phyloP scores from a whole-genome alignment of 768 basidiomycete genomes.

The Mycena amicta region DNA sequence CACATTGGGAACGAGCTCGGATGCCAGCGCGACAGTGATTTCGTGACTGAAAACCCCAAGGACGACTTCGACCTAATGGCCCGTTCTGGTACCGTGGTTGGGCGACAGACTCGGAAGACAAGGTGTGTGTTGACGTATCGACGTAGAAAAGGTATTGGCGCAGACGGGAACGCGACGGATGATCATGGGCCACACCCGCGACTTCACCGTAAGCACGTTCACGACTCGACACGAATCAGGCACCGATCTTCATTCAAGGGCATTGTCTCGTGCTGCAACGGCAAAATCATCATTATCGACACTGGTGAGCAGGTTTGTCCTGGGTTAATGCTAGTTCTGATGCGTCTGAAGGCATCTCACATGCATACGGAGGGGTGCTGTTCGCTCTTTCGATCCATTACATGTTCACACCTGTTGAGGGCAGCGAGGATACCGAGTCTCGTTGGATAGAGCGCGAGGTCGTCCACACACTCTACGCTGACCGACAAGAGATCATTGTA shows the following conservation, averaged over 20 bases:
- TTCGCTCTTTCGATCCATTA: constrained; percentile 90
- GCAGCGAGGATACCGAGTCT: constrained; percentile 33
- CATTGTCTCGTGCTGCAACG: constrained; percentile 84
- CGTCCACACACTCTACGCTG: constrained; percentile 65
- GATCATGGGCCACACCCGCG: constrained; percentile 97
- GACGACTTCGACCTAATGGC: too few relatives aligned
- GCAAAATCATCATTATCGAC: constrained; percentile 95
- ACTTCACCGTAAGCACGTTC: constrained; percentile 60
- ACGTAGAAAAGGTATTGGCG: constrained; percentile 69
- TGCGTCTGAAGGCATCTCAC: constrained; percentile 72
- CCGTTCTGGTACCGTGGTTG: constrained; percentile 96
- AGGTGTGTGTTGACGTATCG: constrained; percentile 67
- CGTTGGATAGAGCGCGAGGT: constrained; percentile 66
- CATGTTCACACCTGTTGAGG: constrained; percentile 68
- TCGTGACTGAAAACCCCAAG: too few relatives aligned
- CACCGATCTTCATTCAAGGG: constrained; percentile 40
- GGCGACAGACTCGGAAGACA: constrained; percentile 73
- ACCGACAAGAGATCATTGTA: constrained; percentile 53
- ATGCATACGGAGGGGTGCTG: constrained; percentile 91
- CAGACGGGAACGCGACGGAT: constrained; percentile 83
- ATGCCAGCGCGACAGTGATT: too few relatives aligned
- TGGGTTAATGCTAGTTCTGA: too few relatives aligned
- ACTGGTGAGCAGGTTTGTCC: constrained; percentile 68
- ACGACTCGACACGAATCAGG: background rate
- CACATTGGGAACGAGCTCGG: too few relatives aligned